Evolutionary conservation across 225 moss, liverwort and hornwort species (phyloP), one percentile per base, ranked within the genome.

Genomic region (Pseudisothecium myosuroides): DNA sequence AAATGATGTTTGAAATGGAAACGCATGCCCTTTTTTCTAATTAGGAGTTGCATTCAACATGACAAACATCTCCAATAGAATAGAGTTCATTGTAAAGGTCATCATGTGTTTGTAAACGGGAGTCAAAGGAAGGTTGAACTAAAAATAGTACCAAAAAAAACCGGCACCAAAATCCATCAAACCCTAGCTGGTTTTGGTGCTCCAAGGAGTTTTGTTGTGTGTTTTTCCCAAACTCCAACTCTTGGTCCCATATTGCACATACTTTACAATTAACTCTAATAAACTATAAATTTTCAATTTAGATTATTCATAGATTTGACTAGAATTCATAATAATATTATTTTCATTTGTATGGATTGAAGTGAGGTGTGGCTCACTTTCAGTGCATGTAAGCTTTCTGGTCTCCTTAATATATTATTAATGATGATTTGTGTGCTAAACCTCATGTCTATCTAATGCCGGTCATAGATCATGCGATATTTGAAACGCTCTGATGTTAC

Each of bases 31-130:
- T 28, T 73, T 75, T 32, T 50, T 17, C 5, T 2, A 12, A 34
- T 0, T 3, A 3, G 3, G 14, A 54, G 37, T 36, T 36, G 36
- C 4, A 0, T 6, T 23, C 23, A 54, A 50, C 0, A 0, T 52
- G 9, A 9, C 52, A 34, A 76, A 22, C 24, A 54, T 24, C 15
- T 2, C 5, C 6, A 36, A 36, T 9, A 37, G 14, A 67, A 37
- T 29, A 55, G 7, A 55, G 18, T 55, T 55, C 19, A 55, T 55
- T 17, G 17, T 54, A 54, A 54, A 54, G 17, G 17, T 54, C 4
- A 2, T 54, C 54, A 5, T 54, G 54, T 54, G 5, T 17, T 54
- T 54, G 54, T 17, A 54, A 54, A 54, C 2, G 17, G 17, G 54
- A 17, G 17, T 54, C 17, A 54, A 6, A 17, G 54, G 54, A 54